Evolutionary conservation across 2,329 filamentous ascomycete genomes (phyloP).

Genomic region (Fusarium sp.): DNA sequence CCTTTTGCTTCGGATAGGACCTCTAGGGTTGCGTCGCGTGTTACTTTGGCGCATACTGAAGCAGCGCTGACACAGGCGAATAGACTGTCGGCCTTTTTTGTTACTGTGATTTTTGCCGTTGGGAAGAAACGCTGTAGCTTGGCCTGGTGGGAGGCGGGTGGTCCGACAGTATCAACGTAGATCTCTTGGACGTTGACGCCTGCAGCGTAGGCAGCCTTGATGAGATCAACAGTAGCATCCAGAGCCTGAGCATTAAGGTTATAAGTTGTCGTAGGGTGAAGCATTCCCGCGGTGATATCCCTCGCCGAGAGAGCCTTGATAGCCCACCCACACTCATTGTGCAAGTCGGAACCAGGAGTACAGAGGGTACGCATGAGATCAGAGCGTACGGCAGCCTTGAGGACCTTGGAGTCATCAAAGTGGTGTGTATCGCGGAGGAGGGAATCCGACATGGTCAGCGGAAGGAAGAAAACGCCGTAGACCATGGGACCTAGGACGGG

Average conservation of each 20-base stretch:
- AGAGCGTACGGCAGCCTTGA: constrained; percentile 83
- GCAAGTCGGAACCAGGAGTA: constrained; percentile 65
- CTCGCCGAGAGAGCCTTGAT: constrained; percentile 83
- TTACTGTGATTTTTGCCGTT: constrained; percentile 78
- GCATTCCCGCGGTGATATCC: constrained; percentile 84
- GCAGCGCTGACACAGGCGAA: constrained; percentile 95
- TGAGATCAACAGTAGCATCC: constrained; percentile 88
- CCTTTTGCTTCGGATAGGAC: constrained; percentile 71
- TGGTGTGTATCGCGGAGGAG: constrained; percentile 83
- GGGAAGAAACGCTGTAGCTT: constrained; percentile 89
- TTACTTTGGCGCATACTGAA: constrained; percentile 96
- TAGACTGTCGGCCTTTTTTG: constrained; percentile 91
- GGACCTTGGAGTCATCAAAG: constrained; percentile 95
- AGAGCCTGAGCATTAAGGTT: constrained; percentile 97
- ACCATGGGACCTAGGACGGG: constrained; percentile 90
- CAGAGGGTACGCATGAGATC: constrained; percentile 78
- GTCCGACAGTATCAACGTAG: constrained; percentile 95
- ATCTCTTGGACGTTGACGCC: constrained; percentile 90
- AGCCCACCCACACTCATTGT: constrained; percentile 81
- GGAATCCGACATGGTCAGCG: constrained; percentile 75
- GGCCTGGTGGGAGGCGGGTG: constrained; percentile 84
- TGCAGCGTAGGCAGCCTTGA: constrained; percentile 78
- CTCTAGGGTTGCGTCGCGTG: constrained; percentile 89
- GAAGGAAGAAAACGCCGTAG: constrained; percentile 80
- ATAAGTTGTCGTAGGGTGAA: constrained; percentile 74